Evolutionary conservation across 1,139 yeast species (phyloP), one percentile per base, ranked within the genome.

Genomic region (Saccharomyces hybrid): DNA sequence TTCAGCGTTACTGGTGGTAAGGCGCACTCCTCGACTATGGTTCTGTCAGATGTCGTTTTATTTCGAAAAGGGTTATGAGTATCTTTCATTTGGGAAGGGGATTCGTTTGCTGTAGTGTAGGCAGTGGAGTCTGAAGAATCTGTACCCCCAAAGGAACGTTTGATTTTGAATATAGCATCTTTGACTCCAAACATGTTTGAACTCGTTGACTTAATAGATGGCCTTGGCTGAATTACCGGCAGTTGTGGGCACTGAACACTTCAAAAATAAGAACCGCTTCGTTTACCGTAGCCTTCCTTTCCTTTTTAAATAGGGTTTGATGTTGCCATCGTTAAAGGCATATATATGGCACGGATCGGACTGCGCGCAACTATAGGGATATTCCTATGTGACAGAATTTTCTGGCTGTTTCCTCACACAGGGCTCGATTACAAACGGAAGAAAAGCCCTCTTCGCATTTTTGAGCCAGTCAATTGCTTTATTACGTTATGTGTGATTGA

Each of bases 1-100:
- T 57, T 54, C 23, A 84, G 66, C 31, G 63, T 63, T 5, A 84
- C 68, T 0, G 81, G 79, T 1, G 80, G 77, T 50, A 82, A 64
- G 5, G 80, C 80, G 5, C 60, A 63, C 3, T 58, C 62, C 11
- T 59, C 60, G 11, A 54, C 53, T 16, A 38, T 32, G 6, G 47
- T 11, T 25, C 46, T 38, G 3, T 49, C 27, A n/a, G 28, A 23
- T 41, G 46, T 23, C 13, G 48, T 48, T 23, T 27, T 41, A 6
- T 34, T 46, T 46, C 28, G 48, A 46, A 38, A 38, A 16, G 44
- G 44, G 44, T 38, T 38, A 38, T 38, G 44, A 8, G 8, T 9
- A 19, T 38, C 44, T 38, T 38, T 38, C 13, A 38, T 9, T 38
- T 16, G 44, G 13, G 44, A 13, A 2, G 44, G 5, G 11, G 44